phyloP scores from a whole-genome alignment of 192 early-diverging fungal species.

The Podila horticola region DNA sequence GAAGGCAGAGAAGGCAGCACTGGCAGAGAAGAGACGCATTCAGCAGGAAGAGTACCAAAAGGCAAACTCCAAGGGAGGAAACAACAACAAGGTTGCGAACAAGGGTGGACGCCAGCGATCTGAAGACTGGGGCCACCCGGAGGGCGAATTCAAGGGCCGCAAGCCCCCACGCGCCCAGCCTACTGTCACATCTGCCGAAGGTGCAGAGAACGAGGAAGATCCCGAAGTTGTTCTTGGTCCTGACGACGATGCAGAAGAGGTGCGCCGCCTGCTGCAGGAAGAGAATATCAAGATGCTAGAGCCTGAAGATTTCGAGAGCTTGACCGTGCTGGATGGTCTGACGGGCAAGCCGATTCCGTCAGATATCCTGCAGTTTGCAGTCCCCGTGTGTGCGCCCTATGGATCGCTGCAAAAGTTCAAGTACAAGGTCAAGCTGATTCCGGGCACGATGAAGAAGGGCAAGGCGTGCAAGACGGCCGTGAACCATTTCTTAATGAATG shows the following conservation, averaged over 20 bases:
- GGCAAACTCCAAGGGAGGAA: slow-evolving; percentile 27
- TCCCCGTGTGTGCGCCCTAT: slow-evolving; percentile 97
- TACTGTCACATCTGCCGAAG: neutral
- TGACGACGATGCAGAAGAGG: slow-evolving; percentile 54
- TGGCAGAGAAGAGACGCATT: slow-evolving; percentile 45
- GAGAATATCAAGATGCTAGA: slow-evolving; percentile 68
- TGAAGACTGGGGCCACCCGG: neutral
- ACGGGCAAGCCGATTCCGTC: slow-evolving; percentile 80
- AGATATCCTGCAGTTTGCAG: slow-evolving; percentile 85
- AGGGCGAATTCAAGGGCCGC: neutral
- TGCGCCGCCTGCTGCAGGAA: slow-evolving; percentile 64
- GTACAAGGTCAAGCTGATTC: slow-evolving; percentile 94
- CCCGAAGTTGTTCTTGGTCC: neutral
- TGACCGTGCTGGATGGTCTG: slow-evolving; percentile 81
- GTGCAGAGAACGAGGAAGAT: slow-evolving; percentile 15
- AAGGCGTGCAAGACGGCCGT: slow-evolving; percentile 69
- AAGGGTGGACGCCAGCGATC: slow-evolving; percentile 18
- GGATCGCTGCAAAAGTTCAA: slow-evolving; percentile 84
- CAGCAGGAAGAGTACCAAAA: slow-evolving; percentile 30
- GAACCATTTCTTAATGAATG: slow-evolving; percentile 43
- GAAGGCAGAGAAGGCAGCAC: slow-evolving; percentile 50
- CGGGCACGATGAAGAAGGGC: slow-evolving; percentile 92
- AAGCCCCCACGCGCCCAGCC: neutral
- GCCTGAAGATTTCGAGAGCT: slow-evolving; percentile 61
- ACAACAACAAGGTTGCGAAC: slow-evolving; percentile 14